Conservation (phyloP, 768 basidiomycete genomes). For the Phylloporus arenicola region DNA sequence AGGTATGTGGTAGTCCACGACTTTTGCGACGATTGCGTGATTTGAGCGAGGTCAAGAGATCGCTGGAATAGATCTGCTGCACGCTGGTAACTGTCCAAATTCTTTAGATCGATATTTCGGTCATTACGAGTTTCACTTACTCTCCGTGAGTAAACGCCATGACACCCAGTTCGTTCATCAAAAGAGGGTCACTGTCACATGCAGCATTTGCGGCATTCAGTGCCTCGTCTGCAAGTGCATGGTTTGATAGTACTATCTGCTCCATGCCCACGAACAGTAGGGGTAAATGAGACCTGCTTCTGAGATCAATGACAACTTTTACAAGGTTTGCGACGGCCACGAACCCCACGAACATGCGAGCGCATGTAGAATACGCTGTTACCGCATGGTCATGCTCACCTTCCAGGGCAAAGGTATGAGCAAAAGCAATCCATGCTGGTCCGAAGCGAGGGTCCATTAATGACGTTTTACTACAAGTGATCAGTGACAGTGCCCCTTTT, state of each 20-base stretch:
- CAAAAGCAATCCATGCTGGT: conserved; percentile 97
- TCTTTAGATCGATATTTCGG: background rate
- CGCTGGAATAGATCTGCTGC: conserved; percentile 69
- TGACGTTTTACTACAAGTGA: conserved; percentile 73
- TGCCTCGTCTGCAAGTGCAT: conserved; percentile 79
- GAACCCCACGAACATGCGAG: conserved; percentile 91
- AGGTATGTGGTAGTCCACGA: conserved; percentile 88
- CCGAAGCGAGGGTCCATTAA: conserved; percentile 95
- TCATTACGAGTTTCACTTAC: conserved; percentile 40
- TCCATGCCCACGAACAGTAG: conserved; percentile 98
- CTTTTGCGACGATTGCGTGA: conserved; percentile 77
- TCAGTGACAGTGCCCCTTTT: conserved; percentile 5
- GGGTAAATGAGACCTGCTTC: conserved; percentile 88
- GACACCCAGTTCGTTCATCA: conserved; percentile 90
- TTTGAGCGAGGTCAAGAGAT: conserved; percentile 76
- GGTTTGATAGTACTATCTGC: conserved; percentile 85
- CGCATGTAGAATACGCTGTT: conserved; percentile 96
- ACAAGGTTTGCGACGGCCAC: conserved; percentile 14
- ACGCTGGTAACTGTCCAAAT: conserved; percentile 57
- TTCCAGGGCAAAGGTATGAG: conserved; percentile 94
- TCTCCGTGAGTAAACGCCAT: conserved; percentile 84
- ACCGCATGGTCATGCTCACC: conserved; percentile 99
- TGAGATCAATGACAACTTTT: conserved; percentile 5
- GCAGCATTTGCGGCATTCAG: conserved; percentile 74
- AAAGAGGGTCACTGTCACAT: conserved; percentile 83